Evolutionary conservation across 139 green algal genomes (phyloP), one percentile per base, ranked within the genome.

Genomic region (Coelastrella sp.): DNA sequence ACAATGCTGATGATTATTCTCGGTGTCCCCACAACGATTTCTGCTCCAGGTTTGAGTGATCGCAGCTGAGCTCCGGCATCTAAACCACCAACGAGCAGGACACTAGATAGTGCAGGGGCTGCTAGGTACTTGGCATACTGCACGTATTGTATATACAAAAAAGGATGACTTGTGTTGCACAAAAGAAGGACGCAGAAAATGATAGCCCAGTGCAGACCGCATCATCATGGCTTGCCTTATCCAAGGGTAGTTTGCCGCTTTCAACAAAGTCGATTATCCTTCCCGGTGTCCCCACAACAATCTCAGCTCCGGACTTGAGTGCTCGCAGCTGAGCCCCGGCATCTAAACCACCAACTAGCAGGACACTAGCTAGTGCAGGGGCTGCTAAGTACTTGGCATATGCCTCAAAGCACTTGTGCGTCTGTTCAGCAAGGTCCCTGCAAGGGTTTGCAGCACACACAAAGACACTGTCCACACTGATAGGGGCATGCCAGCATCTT

Each of bases 391-490:
- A 85, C 83, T 92, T 94, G 14, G 47, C 66, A 47, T 97, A 97
- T 7, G 83, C 47, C 17, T 19, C 47, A 57, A 98, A 88, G 59
- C 90, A 93, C 58, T 95, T 91, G 78, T 95, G 88, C n/a, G 95
- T 97, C 88, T 98, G 97, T 92, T 98, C 95, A 3, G 97, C 96
- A 61, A 98, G 94, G 82, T 98, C 97, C 8, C 61, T 68, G 61
- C 61, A 68, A 10, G 10, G 61, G 61, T 68, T 10, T 68, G n/a
- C n/a, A n/a, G n/a, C n/a, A n/a, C n/a, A n/a, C n/a, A n/a, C n/a
- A n/a, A n/a, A n/a, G n/a, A n/a, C n/a, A n/a, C n/a, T n/a, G n/a
- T n/a, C n/a, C n/a, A n/a, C n/a, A n/a, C n/a, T n/a, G n/a, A n/a
- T n/a, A n/a, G n/a, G n/a, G n/a, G 92, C 92, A 75, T n/a, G n/a